Conservation (phyloP, 1,284 basidiomycete genomes). For the Trichosporon sp. region DNA sequence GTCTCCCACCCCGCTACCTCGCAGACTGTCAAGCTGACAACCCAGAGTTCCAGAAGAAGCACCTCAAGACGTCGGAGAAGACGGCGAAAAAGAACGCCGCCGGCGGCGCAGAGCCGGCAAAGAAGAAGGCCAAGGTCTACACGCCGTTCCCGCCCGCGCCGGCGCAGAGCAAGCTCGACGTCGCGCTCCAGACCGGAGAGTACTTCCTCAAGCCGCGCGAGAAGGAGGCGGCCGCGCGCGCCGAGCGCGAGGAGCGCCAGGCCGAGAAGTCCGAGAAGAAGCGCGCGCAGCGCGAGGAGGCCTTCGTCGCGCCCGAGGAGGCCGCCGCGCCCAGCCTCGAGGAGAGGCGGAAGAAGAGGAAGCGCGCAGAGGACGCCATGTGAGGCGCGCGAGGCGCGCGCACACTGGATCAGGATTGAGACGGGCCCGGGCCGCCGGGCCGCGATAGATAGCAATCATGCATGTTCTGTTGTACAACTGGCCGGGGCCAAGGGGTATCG, state of each 20-base stretch:
- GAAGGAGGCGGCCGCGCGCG: conserved; percentile 43
- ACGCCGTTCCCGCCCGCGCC: conserved; percentile 98
- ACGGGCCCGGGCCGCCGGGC: not conserved
- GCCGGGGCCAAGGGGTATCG: not conserved
- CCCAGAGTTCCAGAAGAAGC: conserved; percentile 80
- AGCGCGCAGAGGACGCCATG: conserved; percentile 31
- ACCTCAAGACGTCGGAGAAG: conserved; percentile 87
- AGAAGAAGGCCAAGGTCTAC: conserved; percentile 83
- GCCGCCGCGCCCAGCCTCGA: conserved; percentile 65
- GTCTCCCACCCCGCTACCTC: not conserved
- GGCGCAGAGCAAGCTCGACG: conserved; percentile 87
- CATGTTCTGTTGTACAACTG: conserved; percentile 21
- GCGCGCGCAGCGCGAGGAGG: conserved; percentile 71
- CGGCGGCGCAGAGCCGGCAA: conserved; percentile 16
- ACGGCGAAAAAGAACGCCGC: conserved; percentile 69
- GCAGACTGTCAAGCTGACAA: not conserved
- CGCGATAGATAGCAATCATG: conserved; percentile 4
- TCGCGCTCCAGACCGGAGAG: conserved; percentile 93
- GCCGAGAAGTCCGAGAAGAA: conserved; percentile 63
- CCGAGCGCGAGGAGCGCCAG: conserved; percentile 59
- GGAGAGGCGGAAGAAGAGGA: conserved; percentile 64
- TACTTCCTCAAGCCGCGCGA: conserved; percentile 86
- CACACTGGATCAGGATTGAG: not conserved
- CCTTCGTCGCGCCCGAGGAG: conserved; percentile 76
- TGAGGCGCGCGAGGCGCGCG: not conserved